Conservation (phyloP, 1,139 yeast genomes). For the Taphrina wiesneri region DNA sequence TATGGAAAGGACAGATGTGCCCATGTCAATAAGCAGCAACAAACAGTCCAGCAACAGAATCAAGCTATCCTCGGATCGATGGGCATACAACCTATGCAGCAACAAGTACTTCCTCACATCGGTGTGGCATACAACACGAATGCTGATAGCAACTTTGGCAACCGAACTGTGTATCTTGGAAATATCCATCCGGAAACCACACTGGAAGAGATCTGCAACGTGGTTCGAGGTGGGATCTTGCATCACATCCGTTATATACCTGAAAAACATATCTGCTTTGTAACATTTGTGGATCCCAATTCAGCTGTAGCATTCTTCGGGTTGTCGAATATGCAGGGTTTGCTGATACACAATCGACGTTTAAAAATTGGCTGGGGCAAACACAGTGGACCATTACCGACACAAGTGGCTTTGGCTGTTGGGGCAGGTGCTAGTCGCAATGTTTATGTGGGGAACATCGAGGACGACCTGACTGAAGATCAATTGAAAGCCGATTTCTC, state of each 20-base stretch:
- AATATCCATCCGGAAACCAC: constrained; percentile 82
- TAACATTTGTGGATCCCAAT: constrained; percentile 85
- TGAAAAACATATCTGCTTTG: constrained; percentile 85
- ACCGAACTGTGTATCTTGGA: constrained; percentile 88
- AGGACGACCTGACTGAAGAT: constrained; percentile 57
- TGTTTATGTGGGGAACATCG: constrained; percentile 76
- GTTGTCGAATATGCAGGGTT: constrained; percentile 77
- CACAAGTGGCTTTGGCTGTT: constrained; percentile 78
- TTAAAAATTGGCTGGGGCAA: constrained; percentile 96
- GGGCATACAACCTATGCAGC: constrained; percentile 20
- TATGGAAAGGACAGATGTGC: constrained; percentile 88
- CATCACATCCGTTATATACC: constrained; percentile 63
- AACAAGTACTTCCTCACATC: neutral
- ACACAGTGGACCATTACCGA: constrained; percentile 86
- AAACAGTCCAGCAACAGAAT: constrained; percentile 19
- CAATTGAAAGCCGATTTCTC: constrained; percentile 72
- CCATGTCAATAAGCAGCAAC: constrained; percentile 24
- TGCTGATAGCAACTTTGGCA: constrained; percentile 60
- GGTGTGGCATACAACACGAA: neutral
- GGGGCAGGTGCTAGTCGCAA: constrained; percentile 93
- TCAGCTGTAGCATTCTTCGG: constrained; percentile 95
- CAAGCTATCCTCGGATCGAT: constrained; percentile 21
- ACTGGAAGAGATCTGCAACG: constrained; percentile 89
- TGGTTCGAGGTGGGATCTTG: constrained; percentile 86
- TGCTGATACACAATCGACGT: constrained; percentile 75